Evolutionary conservation across 768 basidiomycete genomes (phyloP), one percentile per base, ranked within the genome.

Genomic region (Naematelia encephala): DNA sequence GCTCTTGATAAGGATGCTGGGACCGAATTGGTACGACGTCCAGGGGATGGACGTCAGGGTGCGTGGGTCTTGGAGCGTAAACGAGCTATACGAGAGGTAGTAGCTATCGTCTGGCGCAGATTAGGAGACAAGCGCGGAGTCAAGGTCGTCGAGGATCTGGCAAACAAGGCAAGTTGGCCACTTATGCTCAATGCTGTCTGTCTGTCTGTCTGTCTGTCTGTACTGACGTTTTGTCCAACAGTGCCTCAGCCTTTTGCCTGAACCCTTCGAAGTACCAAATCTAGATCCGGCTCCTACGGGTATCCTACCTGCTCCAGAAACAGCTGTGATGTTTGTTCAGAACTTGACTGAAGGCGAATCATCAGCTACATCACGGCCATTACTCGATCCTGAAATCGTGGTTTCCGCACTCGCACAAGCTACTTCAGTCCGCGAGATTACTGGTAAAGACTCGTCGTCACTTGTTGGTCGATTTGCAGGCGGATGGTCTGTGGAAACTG

Each of bases 121-220:
- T 81, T 94, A 27, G 91, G 86, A 14, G 82, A 78, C 55, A 81
- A 85, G 12, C 92, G 90, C 89, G 84, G 83, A 48, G 82, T 83
- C 52, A 59, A 75, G 22, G 83, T 84, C 39, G 75, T 92, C 5
- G 75, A 80, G 13, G 57, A 65, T 10, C 14, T 69, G 14, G 60
- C 71, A 12, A 49, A 61, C 2, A 66, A 64, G 62, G 73, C 72
- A 49, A 53, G 69, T 66, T n/a, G 16, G 2, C 22, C 48, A 2
- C 42, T 39, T 16, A n/a, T 39, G 8, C 16, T 16, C 34, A 39
- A 39, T 16, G 8, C 16, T 39, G 34, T 39, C 34, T 16, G 8
- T 39, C 34, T 16, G n/a, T n/a, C n/a, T n/a, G n/a, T n/a, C n/a
- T n/a, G n/a, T n/a, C n/a, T n/a, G n/a, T n/a, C n/a, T n/a, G n/a